Base-by-base conservation (phyloP, 768 basidiomycete species). In the Amanita muscaria region DNA sequence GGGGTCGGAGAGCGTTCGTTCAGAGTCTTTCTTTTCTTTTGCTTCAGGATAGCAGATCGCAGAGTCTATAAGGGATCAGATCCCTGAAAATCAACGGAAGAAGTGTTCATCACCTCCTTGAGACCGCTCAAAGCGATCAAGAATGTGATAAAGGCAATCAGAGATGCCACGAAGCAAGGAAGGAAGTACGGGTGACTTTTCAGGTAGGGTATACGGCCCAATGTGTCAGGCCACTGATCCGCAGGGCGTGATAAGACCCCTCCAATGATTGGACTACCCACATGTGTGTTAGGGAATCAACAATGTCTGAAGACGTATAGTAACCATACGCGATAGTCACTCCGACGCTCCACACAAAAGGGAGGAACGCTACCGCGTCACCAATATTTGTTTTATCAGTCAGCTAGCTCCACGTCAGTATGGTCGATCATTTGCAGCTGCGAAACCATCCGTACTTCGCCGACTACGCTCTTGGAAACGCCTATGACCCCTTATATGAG, bases 381-480 rank as follows among this genome's bases (percentile, higher is more conserved):
- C 61, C 66, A 15, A 64, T 56, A 50, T 69, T 70, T 7, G 68
- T 62, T 12, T 56, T 41, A 44, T 67, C 66, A 2, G 65, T 67
- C 7, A 64, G 67, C 74, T 3, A 55, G 2, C 8, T 5, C 12
- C 31, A 14, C 21, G 25, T 42, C 6, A 27, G 8, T n/a, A n/a
- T 37, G 8, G 15, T 19, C 9, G 18, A 21, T 22, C 10, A 21
- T 3, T 7, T n/a, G n/a, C n/a, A n/a, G n/a, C n/a, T n/a, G n/a
- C n/a, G 38, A 44, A 38, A 23, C 11, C 21, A 34, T 14, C 25
- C 31, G 31, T 8, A 15, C 23, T 15, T 19, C 18, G 34, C 9
- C 25, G 15, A 24, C 10, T 5, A 43, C 42, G 11, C 34, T 33
- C 22, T 42, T 42, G 21, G 41, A 33, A 42, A 42, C 14, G 6